phyloP scores from a whole-genome alignment of 2,329 filamentous ascomycete species.

The Aspergillus novoparasiticus region DNA sequence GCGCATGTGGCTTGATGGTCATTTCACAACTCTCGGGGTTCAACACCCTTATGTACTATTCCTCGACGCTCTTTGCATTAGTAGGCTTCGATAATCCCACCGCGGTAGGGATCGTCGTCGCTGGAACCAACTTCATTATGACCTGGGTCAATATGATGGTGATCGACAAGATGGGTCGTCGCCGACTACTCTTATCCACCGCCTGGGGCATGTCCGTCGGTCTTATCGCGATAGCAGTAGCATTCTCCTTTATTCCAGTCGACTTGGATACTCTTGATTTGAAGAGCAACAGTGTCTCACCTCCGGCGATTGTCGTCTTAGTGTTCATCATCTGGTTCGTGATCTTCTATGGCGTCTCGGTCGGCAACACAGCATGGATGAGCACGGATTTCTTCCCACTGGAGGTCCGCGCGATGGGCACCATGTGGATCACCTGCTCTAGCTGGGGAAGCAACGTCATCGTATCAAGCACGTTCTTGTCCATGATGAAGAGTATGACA shows the following conservation, averaged over 20 bases:
- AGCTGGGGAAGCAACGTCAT: slow-evolving; percentile 55
- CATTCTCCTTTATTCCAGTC: slow-evolving; percentile 53
- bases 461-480: slow-evolving; percentile 54
- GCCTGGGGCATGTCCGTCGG: slow-evolving; percentile 50
- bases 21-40: slow-evolving; percentile 53
- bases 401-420: slow-evolving; percentile 53
- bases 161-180: slow-evolving; percentile 50
- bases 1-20: slow-evolving; percentile 56
- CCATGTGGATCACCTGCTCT: slow-evolving; percentile 53
- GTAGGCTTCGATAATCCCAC: slow-evolving; percentile 55
- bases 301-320: slow-evolving; percentile 42
- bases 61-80: slow-evolving; percentile 46
- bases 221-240: slow-evolving; percentile 48
- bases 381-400: slow-evolving; percentile 53
- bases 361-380: slow-evolving; percentile 55
- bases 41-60: slow-evolving; percentile 52
- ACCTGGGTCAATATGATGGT: slow-evolving; percentile 52
- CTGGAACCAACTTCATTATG: slow-evolving; percentile 48
- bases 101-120: slow-evolving; percentile 45
- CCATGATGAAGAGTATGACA: slow-evolving; percentile 54
- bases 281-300: slow-evolving; percentile 29
- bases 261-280: slow-evolving; percentile 42
- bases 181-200: slow-evolving; percentile 48
- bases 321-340: slow-evolving; percentile 51
- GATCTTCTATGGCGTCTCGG: slow-evolving; percentile 49